Conservation (phyloP, 139 green algal species). For the Gonium pectorale region DNA sequence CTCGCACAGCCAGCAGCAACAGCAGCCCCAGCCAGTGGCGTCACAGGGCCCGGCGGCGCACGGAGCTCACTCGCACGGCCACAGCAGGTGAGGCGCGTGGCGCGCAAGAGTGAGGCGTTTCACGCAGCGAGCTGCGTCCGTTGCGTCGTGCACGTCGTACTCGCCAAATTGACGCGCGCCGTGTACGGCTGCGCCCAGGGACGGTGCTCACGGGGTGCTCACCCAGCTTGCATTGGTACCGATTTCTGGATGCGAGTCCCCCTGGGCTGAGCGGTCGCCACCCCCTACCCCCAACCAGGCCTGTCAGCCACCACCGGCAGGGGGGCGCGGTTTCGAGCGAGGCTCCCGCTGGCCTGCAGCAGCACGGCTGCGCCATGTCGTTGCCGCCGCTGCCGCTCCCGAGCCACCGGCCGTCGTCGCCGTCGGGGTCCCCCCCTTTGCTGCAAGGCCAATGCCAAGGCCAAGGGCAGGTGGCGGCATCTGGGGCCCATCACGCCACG, state of each 20-base stretch:
- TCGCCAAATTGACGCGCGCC: background rate
- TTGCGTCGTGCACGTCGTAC: background rate
- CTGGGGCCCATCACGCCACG: no score
- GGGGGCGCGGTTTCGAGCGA: no score
- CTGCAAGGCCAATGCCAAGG: no score
- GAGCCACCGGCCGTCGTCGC: no score
- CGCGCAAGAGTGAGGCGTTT: background rate
- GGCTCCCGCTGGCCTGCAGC: no score
- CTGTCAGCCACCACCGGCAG: no score
- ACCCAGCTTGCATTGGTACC: background rate
- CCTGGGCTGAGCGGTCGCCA: no score
- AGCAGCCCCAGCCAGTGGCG: slow-evolving; percentile 12
- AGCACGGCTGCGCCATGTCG: no score
- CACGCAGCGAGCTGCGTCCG: background rate
- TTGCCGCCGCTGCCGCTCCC: no score
- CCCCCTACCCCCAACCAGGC: no score
- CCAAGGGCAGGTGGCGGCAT: no score
- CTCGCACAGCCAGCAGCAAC: slow-evolving; percentile 12
- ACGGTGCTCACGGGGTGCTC: background rate
- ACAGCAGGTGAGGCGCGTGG: background rate
- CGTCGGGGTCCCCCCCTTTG: no score
- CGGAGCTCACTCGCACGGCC: background rate
- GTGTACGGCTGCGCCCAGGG: background rate
- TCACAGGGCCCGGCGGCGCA: background rate
- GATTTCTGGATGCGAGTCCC: background rate